These are phyloP conservation scores for Komagataea norvegica DNA, from an alignment of 1,139 yeast species.

Conservation along the genomic window DNA sequence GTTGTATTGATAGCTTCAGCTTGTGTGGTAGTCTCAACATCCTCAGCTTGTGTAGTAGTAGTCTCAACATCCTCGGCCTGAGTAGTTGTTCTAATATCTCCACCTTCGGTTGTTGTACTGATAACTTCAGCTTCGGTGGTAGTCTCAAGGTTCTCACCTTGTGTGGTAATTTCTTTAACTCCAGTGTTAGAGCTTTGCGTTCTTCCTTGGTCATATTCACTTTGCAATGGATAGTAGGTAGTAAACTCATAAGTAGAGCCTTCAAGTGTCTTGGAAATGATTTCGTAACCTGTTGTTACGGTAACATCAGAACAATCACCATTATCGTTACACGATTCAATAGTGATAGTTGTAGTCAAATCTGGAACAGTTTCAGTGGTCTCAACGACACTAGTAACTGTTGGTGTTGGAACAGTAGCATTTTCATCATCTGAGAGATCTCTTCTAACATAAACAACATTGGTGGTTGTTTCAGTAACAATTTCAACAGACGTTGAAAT, in stretches of 20 bases:
- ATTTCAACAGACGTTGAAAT: slow-evolving; percentile 18
- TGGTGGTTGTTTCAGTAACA: slow-evolving; percentile 21
- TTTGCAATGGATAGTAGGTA: slow-evolving; percentile 2
- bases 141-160: too few relatives aligned
- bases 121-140: too few relatives aligned
- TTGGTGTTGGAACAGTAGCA: background rate
- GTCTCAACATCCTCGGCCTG: too few relatives aligned
- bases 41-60: too few relatives aligned
- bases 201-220: background rate
- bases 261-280: slow-evolving; percentile 3
- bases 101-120: too few relatives aligned
- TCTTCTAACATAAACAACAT: slow-evolving; percentile 15
- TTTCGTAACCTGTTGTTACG: slow-evolving; percentile 4
- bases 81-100: too few relatives aligned
- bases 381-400: background rate
- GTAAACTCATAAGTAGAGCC: slow-evolving; percentile 6
- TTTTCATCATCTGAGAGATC: background rate
- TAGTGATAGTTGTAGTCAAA: slow-evolving; percentile 3
- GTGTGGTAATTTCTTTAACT: background rate
- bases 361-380: background rate
- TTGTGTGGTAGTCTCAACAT: too few relatives aligned
- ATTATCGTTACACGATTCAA: slow-evolving; percentile 1
- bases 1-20: too few relatives aligned
- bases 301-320: slow-evolving; percentile 3
- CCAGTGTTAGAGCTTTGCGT: background rate